Base-by-base conservation (phyloP, 1,284 basidiomycete species). In the Rhodotorula sp. region DNA sequence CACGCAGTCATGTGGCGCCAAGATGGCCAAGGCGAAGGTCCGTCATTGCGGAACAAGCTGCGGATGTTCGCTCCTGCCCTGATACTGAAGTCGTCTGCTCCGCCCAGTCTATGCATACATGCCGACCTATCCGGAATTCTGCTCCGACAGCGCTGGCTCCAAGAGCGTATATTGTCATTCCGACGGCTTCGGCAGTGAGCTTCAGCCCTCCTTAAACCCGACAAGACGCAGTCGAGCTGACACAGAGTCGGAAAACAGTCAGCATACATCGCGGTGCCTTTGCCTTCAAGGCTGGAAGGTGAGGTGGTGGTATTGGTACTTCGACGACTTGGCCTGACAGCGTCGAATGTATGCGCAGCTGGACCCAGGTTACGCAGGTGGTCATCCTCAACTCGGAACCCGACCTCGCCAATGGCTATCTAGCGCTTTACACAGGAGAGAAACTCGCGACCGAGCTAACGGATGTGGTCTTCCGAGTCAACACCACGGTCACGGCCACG, bases 91-190 rank as follows among this genome's bases (percentile, higher is more conserved):
- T 6, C 12, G 26, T n/a, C 26, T 22, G 6, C 37, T 5, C 26
- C 20, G 5, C 24, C 17, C 66, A 72, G 74, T 69, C 22, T 75
- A 75, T 45, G 65, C 56, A 5, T 75, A 75, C 63, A 51, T 75
- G 6, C 74, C 71, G 17, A 20, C n/a, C 0, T 66, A 61, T 48
- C 55, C 63, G 12, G 56, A 64, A 0, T 57, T 61, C 7, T 75
- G 74, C 65, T 42, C 42, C 15, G 64, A 49, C 1, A 33, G 8
- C 12, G n/a, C 17, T 4, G 10, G 12, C 26, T 24, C n/a, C 3
- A 30, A 53, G 15, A 46, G 29, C 33, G 55, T 64, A 7, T 26
- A 24, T 12, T 71, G 69, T 30, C 69, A 71, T 45, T 15, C 18
- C 6, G 55, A 53, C 22, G 33, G 33, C 2, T 37, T 51, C 45